These are phyloP conservation scores for Ganoderma multipileum DNA, from an alignment of 1,284 basidiomycete genomes.

Conservation along the genomic window DNA sequence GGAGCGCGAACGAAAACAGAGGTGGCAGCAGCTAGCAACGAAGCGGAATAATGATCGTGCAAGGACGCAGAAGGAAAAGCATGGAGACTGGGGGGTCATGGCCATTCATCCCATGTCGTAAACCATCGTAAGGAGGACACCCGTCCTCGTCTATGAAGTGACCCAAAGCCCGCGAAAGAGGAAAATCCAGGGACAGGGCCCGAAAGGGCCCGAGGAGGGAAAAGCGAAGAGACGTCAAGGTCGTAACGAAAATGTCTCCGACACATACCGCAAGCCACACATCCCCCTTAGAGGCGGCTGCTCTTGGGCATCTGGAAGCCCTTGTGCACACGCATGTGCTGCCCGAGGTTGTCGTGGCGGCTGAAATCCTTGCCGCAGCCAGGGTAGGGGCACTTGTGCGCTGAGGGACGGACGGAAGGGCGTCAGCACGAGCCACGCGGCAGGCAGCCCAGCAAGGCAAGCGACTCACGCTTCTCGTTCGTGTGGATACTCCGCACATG, in stretches of 20 bases:
- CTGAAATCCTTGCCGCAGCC: conserved; percentile 85
- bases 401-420: conserved; percentile 46
- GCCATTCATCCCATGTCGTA: conserved; percentile 10
- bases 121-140: conserved; percentile 21
- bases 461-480: conserved; percentile 75
- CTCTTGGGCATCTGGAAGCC: conserved; percentile 47
- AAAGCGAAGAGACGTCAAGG: neutral
- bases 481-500: conserved; percentile 84
- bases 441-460: conserved; percentile 22
- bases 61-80: conserved; percentile 7
- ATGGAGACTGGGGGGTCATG: conserved; percentile 2
- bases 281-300: conserved; percentile 20
- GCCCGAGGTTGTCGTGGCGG: conserved; percentile 84
- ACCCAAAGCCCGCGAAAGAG: conserved; percentile 6
- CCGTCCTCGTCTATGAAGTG: conserved; percentile 27
- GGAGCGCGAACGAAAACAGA: neutral
- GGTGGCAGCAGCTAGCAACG: neutral
- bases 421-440: conserved; percentile 15
- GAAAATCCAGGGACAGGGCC: neutral
- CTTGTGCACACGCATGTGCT: conserved; percentile 80
- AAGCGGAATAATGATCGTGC: conserved; percentile 25
- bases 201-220: neutral
- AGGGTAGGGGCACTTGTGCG: conserved; percentile 78
- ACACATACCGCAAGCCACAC: neutral
- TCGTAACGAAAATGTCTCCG: conserved; percentile 9